A percentile compares a stretch with the other conserved stretches of the same genome.
Evolutionary conservation across 1,139 yeast genomes (phyloP).

Genomic region (Geotrichum carabidarum): DNA sequence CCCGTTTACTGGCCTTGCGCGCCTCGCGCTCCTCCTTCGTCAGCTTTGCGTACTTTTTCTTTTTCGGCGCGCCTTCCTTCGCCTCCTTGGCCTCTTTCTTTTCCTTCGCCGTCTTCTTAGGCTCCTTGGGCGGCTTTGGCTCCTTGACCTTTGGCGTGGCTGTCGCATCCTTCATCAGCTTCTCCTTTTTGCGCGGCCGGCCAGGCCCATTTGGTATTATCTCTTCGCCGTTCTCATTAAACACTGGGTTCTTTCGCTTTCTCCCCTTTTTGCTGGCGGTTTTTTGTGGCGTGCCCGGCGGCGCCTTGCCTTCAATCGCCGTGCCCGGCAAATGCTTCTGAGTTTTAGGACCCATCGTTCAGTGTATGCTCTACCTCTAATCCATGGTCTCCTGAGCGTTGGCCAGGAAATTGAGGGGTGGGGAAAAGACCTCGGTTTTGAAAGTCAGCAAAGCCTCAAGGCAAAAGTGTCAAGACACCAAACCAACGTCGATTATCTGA

Average conservation of each 20-base stretch:
- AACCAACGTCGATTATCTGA: too few relatives aligned
- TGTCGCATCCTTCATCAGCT: constrained; percentile 1
- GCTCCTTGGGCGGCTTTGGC: not conserved
- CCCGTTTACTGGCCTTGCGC: constrained; percentile 17
- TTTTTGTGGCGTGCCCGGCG: not conserved
- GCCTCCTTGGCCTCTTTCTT: constrained; percentile 8
- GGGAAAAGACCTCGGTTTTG: too few relatives aligned
- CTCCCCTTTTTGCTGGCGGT: constrained; percentile 19
- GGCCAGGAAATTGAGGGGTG: not conserved
- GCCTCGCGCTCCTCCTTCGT: constrained; percentile 17
- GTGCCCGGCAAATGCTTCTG: constrained; percentile 9
- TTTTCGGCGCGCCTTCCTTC: constrained; percentile 5
- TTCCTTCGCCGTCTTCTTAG: constrained; percentile 8
- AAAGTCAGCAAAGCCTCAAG: too few relatives aligned
- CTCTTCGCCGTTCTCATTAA: constrained; percentile 9
- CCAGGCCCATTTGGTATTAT: constrained; percentile 15
- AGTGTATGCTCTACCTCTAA: not conserved
- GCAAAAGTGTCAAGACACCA: too few relatives aligned
- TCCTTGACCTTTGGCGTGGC: not conserved
- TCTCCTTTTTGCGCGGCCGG: constrained; percentile 17
- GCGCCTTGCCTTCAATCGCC: constrained; percentile 5
- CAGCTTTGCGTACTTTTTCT: constrained; percentile 18
- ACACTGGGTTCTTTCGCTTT: constrained; percentile 18
- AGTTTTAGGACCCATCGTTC: constrained; percentile 8
- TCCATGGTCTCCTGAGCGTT: not conserved